These are phyloP conservation scores for Boletellus sp. DNA, from an alignment of 768 basidiomycete genomes.

Conservation along the genomic window DNA sequence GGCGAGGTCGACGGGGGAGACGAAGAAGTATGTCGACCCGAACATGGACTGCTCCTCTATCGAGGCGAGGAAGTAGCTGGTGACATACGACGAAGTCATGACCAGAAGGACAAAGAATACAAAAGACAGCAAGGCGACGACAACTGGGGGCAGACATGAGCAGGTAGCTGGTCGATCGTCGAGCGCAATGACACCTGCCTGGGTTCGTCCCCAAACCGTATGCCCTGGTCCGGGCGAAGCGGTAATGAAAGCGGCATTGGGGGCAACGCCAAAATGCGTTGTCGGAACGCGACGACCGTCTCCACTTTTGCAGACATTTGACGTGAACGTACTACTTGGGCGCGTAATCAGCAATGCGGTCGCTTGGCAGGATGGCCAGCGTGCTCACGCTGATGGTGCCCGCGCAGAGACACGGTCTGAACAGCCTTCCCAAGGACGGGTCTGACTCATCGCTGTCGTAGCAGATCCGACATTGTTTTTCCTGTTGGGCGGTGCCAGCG, in stretches of 20 bases:
- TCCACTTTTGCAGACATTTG: constrained; percentile 73
- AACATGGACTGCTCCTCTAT: constrained; percentile 52
- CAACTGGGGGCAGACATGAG: constrained; percentile 41
- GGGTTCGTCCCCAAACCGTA: constrained; percentile 77
- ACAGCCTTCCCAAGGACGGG: constrained; percentile 64
- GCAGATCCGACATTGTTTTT: constrained; percentile 83
- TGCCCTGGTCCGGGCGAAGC: constrained; percentile 67
- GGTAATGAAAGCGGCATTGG: constrained; percentile 76
- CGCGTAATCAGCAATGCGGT: constrained; percentile 19
- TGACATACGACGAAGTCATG: constrained; percentile 65
- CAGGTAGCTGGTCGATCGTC: constrained; percentile 3
- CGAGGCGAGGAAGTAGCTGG: constrained; percentile 59
- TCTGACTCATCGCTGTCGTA: constrained; percentile 64
- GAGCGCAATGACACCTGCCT: constrained; percentile 37
- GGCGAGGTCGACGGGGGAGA: constrained; percentile 55
- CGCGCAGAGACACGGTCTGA: constrained; percentile 66
- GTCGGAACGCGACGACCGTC: constrained; percentile 55
- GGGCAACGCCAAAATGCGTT: constrained; percentile 77
- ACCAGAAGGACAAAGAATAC: constrained; percentile 63
- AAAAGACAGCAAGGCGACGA: constrained; percentile 58
- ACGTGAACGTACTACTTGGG: constrained; percentile 77
- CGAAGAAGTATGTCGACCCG: constrained; percentile 36
- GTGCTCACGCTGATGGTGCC: constrained; percentile 67
- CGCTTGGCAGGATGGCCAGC: not conserved
- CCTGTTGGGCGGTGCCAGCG: constrained; percentile 34